These are phyloP conservation scores for Geoglossum glabrum DNA, from an alignment of 495 filamentous ascomycete genomes.

Conservation along the genomic window DNA sequence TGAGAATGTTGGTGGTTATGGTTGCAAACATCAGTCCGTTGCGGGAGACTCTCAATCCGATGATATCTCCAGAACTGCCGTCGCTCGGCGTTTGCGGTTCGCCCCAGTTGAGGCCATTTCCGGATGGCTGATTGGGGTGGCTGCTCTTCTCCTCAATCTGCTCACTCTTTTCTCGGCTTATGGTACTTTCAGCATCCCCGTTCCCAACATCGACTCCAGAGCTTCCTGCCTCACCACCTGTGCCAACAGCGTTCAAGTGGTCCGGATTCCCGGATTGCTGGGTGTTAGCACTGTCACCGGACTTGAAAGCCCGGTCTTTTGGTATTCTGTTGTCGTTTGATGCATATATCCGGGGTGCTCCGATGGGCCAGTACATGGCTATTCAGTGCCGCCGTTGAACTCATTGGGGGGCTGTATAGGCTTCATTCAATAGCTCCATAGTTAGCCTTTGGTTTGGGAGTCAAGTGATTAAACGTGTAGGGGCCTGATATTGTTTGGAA, in stretches of 20 bases:
- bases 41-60: slow-evolving; percentile 58
- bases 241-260: not conserved
- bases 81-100: not conserved
- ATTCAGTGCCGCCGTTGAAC: not conserved
- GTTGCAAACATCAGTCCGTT: slow-evolving; percentile 76
- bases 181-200: not conserved
- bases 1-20: slow-evolving; percentile 63
- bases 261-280: not conserved
- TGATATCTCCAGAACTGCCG: slow-evolving; percentile 35
- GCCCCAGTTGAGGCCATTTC: not conserved
- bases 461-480: not conserved
- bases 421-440: not conserved
- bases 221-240: not conserved
- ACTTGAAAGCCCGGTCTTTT: slow-evolving; percentile 6
- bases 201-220: not conserved
- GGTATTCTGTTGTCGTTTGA: slow-evolving; percentile 28
- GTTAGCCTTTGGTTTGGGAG: not conserved
- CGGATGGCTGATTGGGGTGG: not conserved
- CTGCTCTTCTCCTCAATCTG: not conserved
- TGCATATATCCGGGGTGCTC: slow-evolving; percentile 74
- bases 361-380: slow-evolving; percentile 94
- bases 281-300: not conserved
- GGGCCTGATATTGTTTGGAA: not conserved
- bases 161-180: not conserved
- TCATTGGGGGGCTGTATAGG: not conserved